Conservation (phyloP, 75 land plant genomes). For the Sequoia sempervirens region DNA sequence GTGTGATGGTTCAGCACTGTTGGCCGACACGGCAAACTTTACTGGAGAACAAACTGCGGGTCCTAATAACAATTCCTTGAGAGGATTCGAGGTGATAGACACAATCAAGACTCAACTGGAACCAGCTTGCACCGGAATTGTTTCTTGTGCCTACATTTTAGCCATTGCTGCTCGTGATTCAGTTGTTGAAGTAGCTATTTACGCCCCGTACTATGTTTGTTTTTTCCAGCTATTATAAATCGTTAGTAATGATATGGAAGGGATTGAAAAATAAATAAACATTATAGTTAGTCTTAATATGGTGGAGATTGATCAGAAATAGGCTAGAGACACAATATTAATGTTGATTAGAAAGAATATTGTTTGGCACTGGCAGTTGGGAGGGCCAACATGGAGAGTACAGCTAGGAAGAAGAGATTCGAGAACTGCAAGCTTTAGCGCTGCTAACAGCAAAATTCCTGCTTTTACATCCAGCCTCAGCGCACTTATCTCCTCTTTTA, state of each 20-base stretch:
- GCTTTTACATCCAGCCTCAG: not conserved
- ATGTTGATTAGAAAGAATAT: too few relatives aligned
- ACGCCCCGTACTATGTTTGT: not conserved
- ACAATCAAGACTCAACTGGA: conserved; percentile 32
- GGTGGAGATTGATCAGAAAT: too few relatives aligned
- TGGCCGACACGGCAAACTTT: conserved; percentile 30
- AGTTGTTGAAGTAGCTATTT: conserved; percentile 20
- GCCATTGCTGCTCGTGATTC: conserved; percentile 44
- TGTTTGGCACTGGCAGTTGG: too few relatives aligned
- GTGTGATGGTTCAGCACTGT: conserved; percentile 25
- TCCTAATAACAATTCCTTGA: conserved; percentile 27
- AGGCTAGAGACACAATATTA: too few relatives aligned
- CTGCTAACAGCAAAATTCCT: conserved; percentile 18
- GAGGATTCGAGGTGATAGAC: conserved; percentile 39
- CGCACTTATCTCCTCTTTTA: conserved; percentile 5
- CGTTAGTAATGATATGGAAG: too few relatives aligned
- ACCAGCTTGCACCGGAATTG: conserved; percentile 17
- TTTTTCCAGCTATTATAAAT: too few relatives aligned
- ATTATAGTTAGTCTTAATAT: too few relatives aligned
- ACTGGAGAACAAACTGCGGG: conserved; percentile 41
- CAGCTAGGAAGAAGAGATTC: conserved; percentile 25
- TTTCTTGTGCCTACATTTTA: conserved; percentile 49
- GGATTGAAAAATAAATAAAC: too few relatives aligned
- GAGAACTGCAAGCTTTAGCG: conserved; percentile 18
- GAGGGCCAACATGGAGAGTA: conserved; percentile 25